phyloP scores from a whole-genome alignment of 768 basidiomycete species.

The Leccinum broughii region DNA sequence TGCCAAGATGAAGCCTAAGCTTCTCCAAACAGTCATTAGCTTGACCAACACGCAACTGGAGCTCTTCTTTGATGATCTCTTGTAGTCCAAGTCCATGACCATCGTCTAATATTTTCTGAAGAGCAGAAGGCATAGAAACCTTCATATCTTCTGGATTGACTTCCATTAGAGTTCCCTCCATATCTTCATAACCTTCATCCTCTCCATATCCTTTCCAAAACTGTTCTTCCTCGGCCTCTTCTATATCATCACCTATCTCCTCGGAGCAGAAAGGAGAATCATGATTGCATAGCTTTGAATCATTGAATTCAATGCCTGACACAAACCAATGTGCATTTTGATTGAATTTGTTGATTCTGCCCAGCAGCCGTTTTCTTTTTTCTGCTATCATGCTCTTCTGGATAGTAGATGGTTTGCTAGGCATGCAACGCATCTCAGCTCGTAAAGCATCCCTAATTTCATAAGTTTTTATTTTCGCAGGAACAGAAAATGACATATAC shows the following conservation, averaged over 20 bases:
- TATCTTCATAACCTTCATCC: background rate
- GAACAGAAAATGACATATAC: background rate
- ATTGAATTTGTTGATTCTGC: background rate
- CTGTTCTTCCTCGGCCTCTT: background rate
- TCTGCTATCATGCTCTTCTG: background rate
- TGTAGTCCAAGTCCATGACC: no score
- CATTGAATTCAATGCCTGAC: background rate
- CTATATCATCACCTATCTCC: background rate
- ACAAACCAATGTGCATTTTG: background rate
- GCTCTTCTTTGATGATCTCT: background rate
- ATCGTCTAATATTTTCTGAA: background rate
- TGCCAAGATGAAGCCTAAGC: background rate
- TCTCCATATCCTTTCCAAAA: background rate
- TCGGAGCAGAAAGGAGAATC: background rate
- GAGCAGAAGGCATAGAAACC: background rate
- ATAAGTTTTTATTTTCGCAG: background rate
- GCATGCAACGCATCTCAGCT: background rate
- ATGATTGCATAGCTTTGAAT: background rate
- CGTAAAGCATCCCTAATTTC: background rate
- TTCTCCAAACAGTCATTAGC: background rate
- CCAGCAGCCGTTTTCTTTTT: background rate
- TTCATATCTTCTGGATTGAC: background rate
- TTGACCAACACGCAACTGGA: background rate
- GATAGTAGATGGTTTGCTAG: background rate
- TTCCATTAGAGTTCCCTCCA: background rate